Percentiles rank a stretch among this genome's conserved stretches.
Evolutionary conservation across 2,329 filamentous ascomycete genomes (phyloP).

Genomic region (Coniochaeta hoffmannii): DNA sequence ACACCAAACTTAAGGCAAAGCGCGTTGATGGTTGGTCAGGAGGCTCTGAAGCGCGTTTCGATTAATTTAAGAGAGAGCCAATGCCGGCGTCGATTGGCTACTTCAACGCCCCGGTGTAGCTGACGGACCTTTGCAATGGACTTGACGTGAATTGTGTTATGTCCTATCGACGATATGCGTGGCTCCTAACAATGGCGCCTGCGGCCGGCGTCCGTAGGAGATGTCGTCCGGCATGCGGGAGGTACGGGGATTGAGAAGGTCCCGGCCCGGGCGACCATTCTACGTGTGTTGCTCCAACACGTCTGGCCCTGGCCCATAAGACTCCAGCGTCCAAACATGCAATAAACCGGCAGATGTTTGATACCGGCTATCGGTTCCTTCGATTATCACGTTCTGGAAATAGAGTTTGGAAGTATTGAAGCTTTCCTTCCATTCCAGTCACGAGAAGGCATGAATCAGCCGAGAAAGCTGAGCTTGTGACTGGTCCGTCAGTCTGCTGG

Average conservation of each 20-base stretch:
- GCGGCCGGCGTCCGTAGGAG: too few species aligned
- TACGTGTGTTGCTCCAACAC: too few species aligned
- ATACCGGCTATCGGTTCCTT: too few species aligned
- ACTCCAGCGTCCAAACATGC: background rate
- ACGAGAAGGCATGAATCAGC: constrained; percentile 1
- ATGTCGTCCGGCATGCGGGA: too few species aligned
- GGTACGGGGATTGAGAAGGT: too few species aligned
- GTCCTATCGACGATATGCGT: too few species aligned
- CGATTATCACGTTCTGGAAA: background rate
- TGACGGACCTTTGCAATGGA: background rate
- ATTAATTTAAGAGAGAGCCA: constrained; percentile 17
- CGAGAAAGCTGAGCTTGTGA: background rate
- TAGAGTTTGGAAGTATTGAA: constrained; percentile 12
- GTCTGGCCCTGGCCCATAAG: background rate
- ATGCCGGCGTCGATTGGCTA: constrained; percentile 8
- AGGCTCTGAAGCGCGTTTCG: constrained; percentile 16
- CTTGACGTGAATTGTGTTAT: too few species aligned
- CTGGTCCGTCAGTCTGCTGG: background rate
- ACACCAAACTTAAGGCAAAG: constrained; percentile 15
- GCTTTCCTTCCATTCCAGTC: background rate
- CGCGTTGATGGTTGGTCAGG: constrained; percentile 18
- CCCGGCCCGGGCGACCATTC: too few species aligned
- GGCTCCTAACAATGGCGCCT: too few species aligned
- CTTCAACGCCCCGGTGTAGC: background rate
- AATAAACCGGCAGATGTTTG: background rate